phyloP scores from a whole-genome alignment of 306 rosid genomes.

The Cajanus cajan region DNA sequence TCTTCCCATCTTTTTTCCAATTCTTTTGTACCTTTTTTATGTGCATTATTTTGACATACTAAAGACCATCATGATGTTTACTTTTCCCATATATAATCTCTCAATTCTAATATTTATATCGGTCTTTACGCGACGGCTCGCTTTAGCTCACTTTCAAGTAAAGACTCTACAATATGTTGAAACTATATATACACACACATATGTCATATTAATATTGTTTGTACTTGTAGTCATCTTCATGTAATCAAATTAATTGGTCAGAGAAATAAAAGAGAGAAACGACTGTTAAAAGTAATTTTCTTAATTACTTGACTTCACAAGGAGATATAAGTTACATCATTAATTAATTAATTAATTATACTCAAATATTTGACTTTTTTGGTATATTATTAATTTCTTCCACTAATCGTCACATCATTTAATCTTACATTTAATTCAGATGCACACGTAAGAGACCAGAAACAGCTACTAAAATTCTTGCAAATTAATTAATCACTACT shows the following conservation, averaged over 20 bases:
- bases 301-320: neutral
- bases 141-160: conserved; percentile 41
- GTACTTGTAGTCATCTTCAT: neutral
- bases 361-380: neutral
- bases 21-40: neutral
- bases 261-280: neutral
- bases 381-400: neutral
- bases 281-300: neutral
- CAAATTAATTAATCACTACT: neutral
- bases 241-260: neutral
- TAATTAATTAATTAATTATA: too few species aligned
- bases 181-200: neutral
- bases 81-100: conserved; percentile 1
- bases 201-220: neutral
- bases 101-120: conserved; percentile 12
- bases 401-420: neutral
- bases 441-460: neutral
- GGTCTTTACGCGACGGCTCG: conserved; percentile 12
- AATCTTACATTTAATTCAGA: neutral
- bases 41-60: neutral
- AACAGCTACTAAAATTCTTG: neutral
- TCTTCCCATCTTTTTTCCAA: conserved; percentile 11
- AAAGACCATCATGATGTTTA: neutral
- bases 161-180: neutral
- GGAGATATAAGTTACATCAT: too few species aligned